A percentile compares a stretch with the other conserved stretches of the same genome.
Evolutionary conservation across 306 rosid species (phyloP).

Genomic region (Glycine tomentella): DNA sequence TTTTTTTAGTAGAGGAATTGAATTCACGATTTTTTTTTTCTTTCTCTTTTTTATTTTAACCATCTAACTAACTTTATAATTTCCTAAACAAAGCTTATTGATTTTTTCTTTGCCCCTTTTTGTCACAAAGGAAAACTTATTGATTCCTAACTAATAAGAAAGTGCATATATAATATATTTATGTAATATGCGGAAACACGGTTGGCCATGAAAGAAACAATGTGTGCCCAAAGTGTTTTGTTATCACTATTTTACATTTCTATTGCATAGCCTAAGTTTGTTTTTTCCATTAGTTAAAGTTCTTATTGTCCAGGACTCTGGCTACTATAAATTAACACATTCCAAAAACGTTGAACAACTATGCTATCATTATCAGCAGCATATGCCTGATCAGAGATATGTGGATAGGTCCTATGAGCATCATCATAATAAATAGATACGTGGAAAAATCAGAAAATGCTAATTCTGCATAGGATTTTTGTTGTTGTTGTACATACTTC

Average conservation of each 20-base stretch:
- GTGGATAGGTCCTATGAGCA: too few species aligned
- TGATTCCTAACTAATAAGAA: not conserved
- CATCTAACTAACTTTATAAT: too few species aligned
- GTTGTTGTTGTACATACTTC: not conserved
- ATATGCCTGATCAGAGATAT: not conserved
- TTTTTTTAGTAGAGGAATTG: too few species aligned
- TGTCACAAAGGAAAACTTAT: not conserved
- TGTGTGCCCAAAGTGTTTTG: conserved; percentile 26
- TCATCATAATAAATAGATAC: not conserved
- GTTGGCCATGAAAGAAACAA: conserved; percentile 15
- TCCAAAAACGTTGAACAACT: not conserved
- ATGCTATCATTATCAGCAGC: not conserved
- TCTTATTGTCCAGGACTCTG: not conserved
- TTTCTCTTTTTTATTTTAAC: too few species aligned
- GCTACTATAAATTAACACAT: not conserved
- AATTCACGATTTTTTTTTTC: too few species aligned
- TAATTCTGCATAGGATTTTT: not conserved
- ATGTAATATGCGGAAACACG: conserved; percentile 15
- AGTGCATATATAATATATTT: not conserved
- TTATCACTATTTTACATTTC: not conserved
- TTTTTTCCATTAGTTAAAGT: not conserved
- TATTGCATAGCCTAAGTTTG: not conserved
- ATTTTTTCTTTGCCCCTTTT: not conserved
- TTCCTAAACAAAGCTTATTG: too few species aligned
- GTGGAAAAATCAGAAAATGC: not conserved